Evolutionary conservation across 495 filamentous ascomycete species (phyloP).

Genomic region (Mytilinidion resinicola): DNA sequence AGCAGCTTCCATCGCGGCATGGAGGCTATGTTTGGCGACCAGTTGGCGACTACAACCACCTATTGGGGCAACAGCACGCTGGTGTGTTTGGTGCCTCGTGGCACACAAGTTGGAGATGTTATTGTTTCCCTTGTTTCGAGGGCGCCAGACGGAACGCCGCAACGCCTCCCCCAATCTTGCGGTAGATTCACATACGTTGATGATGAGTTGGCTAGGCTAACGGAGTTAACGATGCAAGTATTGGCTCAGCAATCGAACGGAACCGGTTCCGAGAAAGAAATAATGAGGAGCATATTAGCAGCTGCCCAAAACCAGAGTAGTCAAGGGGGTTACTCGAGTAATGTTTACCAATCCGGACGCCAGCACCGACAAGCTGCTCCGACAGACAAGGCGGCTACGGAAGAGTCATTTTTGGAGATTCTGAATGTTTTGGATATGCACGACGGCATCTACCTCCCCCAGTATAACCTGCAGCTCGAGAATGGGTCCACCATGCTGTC

Average conservation of each 20-base stretch:
- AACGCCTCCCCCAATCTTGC: conserved; percentile 34
- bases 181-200: conserved; percentile 74
- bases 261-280: background rate
- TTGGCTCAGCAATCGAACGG: conserved; percentile 8
- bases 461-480: conserved; percentile 54
- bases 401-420: conserved; percentile 63
- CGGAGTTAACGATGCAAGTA: conserved; percentile 15
- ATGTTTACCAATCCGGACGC: background rate
- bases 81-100: conserved; percentile 75
- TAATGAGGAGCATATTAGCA: background rate
- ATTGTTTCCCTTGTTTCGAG: conserved; percentile 66
- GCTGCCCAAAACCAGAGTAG: background rate
- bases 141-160: conserved; percentile 43
- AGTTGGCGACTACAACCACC: conserved; percentile 68
- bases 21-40: conserved; percentile 81
- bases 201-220: conserved; percentile 54
- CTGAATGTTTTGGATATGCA: conserved; percentile 74
- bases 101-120: conserved; percentile 57
- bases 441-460: conserved; percentile 60
- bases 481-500: conserved; percentile 80
- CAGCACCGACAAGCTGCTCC: conserved; percentile 29
- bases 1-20: conserved; percentile 72
- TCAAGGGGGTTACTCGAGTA: background rate
- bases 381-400: conserved; percentile 37
- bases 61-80: conserved; percentile 76